A percentile compares a stretch with the other conserved stretches of the same genome.
These are phyloP conservation scores for Exsudoporus floridanus DNA, from an alignment of 1,284 basidiomycete genomes.

Conservation along the genomic window DNA sequence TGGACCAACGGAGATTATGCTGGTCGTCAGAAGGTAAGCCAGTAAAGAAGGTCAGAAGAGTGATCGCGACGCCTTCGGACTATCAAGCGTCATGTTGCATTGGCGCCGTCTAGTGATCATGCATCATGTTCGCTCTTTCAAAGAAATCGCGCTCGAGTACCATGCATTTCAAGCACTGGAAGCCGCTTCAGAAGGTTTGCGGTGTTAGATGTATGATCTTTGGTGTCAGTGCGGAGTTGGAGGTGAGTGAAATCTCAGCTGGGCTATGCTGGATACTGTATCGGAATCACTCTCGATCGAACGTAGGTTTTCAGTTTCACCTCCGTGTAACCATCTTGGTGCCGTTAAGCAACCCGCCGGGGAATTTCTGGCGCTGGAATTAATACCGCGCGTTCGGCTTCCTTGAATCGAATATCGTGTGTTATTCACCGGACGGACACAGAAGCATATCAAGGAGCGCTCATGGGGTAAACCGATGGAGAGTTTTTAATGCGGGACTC, in stretches of 20 bases:
- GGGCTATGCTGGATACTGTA: neutral
- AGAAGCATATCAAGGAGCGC: conserved; percentile 13
- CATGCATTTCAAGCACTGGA: neutral
- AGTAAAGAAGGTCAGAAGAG: conserved; percentile 19
- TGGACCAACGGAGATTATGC: conserved; percentile 22
- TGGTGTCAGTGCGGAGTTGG: neutral
- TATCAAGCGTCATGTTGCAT: neutral
- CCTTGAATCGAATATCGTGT: conserved; percentile 8
- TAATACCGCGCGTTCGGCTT: conserved; percentile 25
- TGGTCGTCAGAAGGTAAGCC: conserved; percentile 11
- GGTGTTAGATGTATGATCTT: neutral
- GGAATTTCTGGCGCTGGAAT: conserved; percentile 1
- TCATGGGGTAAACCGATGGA: conserved; percentile 4
- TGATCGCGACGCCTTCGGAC: conserved; percentile 27
- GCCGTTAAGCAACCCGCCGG: conserved; percentile 22
- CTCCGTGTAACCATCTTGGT: conserved; percentile 13
- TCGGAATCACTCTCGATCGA: conserved; percentile 7
- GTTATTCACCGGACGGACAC: conserved; percentile 8
- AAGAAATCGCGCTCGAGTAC: neutral
- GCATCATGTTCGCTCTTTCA: conserved; percentile 1
- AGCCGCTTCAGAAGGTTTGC: neutral
- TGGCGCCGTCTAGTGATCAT: neutral
- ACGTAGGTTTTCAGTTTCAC: conserved; percentile 7
- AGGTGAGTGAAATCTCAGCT: conserved; percentile 5
- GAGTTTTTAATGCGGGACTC: conserved; percentile 17